Evolutionary conservation across 1,139 yeast species (phyloP).

Genomic region (Geotrichum macrosporum): DNA sequence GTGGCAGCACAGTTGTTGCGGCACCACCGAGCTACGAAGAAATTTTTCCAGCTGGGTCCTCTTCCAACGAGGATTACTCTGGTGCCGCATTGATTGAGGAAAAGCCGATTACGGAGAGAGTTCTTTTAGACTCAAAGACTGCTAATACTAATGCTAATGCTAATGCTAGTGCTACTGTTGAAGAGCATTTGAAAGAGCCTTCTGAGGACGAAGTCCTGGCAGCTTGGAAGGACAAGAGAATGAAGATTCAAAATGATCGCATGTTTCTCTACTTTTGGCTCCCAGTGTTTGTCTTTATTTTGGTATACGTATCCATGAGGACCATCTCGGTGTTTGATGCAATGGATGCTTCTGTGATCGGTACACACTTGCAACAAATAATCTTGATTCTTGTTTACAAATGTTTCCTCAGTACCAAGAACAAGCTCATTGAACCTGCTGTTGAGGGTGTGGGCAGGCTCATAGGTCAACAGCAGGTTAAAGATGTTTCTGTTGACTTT

Average conservation of each 20-base stretch:
- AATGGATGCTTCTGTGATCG: slow-evolving; percentile 10
- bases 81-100: slow-evolving; percentile 27
- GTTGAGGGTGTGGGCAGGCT: not conserved
- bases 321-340: slow-evolving; percentile 8
- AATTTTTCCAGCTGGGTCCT: slow-evolving; percentile 63
- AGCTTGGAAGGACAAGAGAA: slow-evolving; percentile 36
- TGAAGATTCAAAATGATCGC: slow-evolving; percentile 71
- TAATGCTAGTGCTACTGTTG: slow-evolving; percentile 21
- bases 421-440: slow-evolving; percentile 5
- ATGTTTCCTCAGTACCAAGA: not conserved
- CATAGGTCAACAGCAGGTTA: not conserved
- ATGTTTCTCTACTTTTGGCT: slow-evolving; percentile 78
- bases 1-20: slow-evolving; percentile 20
- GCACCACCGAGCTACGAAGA: slow-evolving; percentile 70
- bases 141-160: slow-evolving; percentile 24
- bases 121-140: not conserved
- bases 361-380: slow-evolving; percentile 22
- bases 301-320: slow-evolving; percentile 29
- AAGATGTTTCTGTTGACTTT: not conserved
- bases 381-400: not conserved
- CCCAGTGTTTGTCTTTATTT: slow-evolving; percentile 33
- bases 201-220: slow-evolving; percentile 31
- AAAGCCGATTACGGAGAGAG: slow-evolving; percentile 10
- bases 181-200: slow-evolving; percentile 19
- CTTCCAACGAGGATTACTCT: slow-evolving; percentile 41